Conservation (phyloP, 345 rosid genomes). For the Hibiscus mutabilis region DNA sequence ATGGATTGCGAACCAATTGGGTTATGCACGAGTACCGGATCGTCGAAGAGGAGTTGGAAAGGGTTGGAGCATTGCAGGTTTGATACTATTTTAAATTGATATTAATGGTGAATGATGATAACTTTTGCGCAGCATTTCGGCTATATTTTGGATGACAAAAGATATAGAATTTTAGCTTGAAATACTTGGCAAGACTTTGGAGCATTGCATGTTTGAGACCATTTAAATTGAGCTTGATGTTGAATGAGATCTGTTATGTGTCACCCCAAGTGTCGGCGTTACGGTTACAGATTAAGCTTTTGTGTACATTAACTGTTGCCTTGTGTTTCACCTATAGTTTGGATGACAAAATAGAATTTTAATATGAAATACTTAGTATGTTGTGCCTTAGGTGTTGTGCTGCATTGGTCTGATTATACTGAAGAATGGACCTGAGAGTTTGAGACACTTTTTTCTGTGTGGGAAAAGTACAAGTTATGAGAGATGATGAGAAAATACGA, state of each 20-base stretch:
- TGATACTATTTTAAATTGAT: not conserved
- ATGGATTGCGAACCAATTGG: slow-evolving; percentile 69
- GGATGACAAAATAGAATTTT: not conserved
- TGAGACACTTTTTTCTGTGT: not conserved
- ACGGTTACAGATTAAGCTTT: not conserved
- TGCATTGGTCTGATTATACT: not conserved
- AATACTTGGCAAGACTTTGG: too few relatives aligned
- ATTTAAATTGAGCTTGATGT: not conserved
- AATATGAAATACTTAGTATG: not conserved
- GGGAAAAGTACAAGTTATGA: not conserved
- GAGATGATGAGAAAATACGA: not conserved
- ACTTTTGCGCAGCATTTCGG: too few relatives aligned
- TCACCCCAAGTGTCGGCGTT: not conserved
- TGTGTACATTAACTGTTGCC: too few relatives aligned
- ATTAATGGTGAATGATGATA: not conserved
- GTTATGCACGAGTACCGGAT: slow-evolving; percentile 77
- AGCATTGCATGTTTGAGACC: too few relatives aligned
- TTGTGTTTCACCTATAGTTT: too few relatives aligned
- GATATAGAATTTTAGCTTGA: not conserved
- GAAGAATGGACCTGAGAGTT: not conserved
- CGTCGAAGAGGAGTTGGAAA: slow-evolving; percentile 44
- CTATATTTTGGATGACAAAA: not conserved
- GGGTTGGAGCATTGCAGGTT: slow-evolving; percentile 40
- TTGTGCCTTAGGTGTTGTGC: not conserved
- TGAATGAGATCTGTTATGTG: not conserved